Evolutionary conservation across 2,329 filamentous ascomycete genomes (phyloP), one percentile per base, ranked within the genome.

Genomic region (Akanthomyces dipterigenus): DNA sequence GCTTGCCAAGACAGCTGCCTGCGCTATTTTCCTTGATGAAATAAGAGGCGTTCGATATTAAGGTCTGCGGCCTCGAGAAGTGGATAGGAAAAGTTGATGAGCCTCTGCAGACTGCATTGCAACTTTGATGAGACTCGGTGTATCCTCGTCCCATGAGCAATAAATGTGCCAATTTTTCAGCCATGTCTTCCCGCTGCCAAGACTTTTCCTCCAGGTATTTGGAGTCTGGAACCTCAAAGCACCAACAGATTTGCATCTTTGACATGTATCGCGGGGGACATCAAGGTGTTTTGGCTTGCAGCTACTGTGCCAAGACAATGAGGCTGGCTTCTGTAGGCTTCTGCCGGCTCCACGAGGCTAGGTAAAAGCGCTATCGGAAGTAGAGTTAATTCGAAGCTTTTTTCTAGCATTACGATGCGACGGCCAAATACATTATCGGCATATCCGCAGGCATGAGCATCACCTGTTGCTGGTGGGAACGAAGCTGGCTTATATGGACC

Each of bases 231-330:
- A 42, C 36, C 20, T 16, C 26, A 34, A 38, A 59, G 24, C n/a
- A 42, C 46, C 46, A 31, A 24, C 36, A 34, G 2, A 28, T 43
- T 51, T 11, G 24, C 36, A 16, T 12, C n/a, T 12, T 20, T 14
- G 12, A n/a, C 24, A n/a, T 36, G 43, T 46, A 36, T 14, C 5
- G 51, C 34, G n/a, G 9, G n/a, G 46, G 56, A 51, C 56, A 59
- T 59, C 56, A 59, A 59, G 56, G 56, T 59, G 45, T 16, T 59
- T 59, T 59, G 56, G 56, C 56, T 50, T 50, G 56, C 36, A 50
- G 56, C 56, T 31, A 22, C 34, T 22, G 46, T 59, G 56, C 56
- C 56, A 59, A 59, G 56, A 22, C 43, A 28, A 18, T 42, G 48
- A 38, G 55, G 55, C 34, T 48, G 12, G 20, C 8, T 59, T 22